These are phyloP conservation scores for Cladosporium austrohemisphaericum DNA, from an alignment of 2,329 filamentous ascomycete genomes.

Conservation along the genomic window DNA sequence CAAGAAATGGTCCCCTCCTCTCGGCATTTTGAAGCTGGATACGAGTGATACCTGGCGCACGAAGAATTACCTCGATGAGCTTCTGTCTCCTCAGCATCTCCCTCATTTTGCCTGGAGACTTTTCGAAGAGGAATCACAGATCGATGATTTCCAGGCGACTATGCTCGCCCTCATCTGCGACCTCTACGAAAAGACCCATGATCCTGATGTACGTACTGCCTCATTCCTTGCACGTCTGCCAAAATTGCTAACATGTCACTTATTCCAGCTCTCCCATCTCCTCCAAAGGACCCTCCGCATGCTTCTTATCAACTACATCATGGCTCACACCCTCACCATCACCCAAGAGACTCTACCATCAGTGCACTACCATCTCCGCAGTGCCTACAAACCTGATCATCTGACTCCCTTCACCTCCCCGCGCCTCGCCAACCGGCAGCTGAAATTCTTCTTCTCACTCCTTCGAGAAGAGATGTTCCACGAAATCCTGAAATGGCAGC, in stretches of 20 bases:
- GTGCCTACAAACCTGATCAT: slow-evolving; percentile 29
- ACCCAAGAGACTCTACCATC: slow-evolving; percentile 36
- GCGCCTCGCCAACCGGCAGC: slow-evolving; percentile 47
- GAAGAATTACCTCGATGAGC: slow-evolving; percentile 43
- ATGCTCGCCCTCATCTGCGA: slow-evolving; percentile 40
- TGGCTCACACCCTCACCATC: slow-evolving; percentile 47
- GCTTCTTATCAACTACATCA: slow-evolving; percentile 47
- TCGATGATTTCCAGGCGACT: slow-evolving; percentile 39
- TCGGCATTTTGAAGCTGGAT: slow-evolving; percentile 45
- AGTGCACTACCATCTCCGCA: slow-evolving; percentile 39
- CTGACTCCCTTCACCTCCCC: slow-evolving; percentile 31
- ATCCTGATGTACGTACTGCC: slow-evolving; percentile 35
- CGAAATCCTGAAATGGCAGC: slow-evolving; percentile 44
- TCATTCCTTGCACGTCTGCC: neutral
- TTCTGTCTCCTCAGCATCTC: slow-evolving; percentile 39
- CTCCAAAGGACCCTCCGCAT: slow-evolving; percentile 45
- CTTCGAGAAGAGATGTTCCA: slow-evolving; percentile 42
- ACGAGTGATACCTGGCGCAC: slow-evolving; percentile 42
- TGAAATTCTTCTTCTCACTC: slow-evolving; percentile 48
- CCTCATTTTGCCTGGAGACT: slow-evolving; percentile 41
- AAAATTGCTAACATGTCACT: neutral
- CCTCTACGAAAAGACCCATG: slow-evolving; percentile 28
- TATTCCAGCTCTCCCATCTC: slow-evolving; percentile 33
- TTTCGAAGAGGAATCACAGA: slow-evolving; percentile 43
- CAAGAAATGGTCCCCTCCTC: slow-evolving; percentile 42